Evolutionary conservation across 441 rosid genomes (phyloP).

Genomic region (Adansonia grandidieri): DNA sequence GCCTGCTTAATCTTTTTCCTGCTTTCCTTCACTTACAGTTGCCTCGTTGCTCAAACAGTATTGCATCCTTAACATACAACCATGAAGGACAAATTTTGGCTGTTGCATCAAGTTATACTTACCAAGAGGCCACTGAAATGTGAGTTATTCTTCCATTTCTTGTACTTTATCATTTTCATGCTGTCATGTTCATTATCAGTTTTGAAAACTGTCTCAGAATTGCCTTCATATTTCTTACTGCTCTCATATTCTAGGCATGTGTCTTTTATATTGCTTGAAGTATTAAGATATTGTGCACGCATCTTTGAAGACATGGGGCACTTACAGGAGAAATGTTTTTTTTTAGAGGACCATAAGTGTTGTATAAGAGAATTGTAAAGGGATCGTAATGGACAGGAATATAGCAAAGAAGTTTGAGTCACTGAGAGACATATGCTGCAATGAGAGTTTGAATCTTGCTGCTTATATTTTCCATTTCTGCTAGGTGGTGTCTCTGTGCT

Average conservation of each 20-base stretch:
- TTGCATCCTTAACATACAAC: constrained; percentile 75
- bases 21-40: constrained; percentile 48
- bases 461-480: not conserved
- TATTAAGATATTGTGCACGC: not conserved
- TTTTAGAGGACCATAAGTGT: not conserved
- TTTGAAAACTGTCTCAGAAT: not conserved
- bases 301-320: not conserved
- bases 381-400: not conserved
- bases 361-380: not conserved
- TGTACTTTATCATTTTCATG: not conserved
- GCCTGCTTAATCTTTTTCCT: not conserved
- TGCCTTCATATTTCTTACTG: not conserved
- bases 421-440: not conserved
- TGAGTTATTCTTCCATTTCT: constrained; percentile 38
- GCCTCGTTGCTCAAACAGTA: constrained; percentile 67
- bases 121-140: constrained; percentile 74
- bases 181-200: not conserved
- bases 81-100: constrained; percentile 69
- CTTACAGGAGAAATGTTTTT: not conserved
- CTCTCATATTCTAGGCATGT: not conserved
- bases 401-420: not conserved
- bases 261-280: not conserved
- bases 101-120: constrained; percentile 77
- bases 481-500: not conserved
- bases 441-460: not conserved